phyloP scores from a whole-genome alignment of 2,329 filamentous ascomycete species.

The Hyphodiscus sp. region DNA sequence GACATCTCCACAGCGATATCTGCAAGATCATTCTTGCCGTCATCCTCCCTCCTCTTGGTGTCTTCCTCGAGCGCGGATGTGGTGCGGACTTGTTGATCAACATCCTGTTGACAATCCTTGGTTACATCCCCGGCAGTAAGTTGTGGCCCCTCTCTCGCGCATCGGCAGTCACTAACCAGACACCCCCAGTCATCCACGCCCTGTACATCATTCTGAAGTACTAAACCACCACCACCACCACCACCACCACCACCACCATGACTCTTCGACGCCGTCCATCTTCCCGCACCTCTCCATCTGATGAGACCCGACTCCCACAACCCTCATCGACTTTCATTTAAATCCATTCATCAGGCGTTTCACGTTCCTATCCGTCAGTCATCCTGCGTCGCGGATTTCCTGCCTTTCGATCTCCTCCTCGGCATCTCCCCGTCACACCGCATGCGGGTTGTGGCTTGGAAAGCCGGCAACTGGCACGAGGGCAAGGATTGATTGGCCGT shows the following conservation, averaged over 20 bases:
- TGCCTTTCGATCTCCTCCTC: background rate
- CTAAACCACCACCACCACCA: too few species aligned
- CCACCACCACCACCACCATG: too few species aligned
- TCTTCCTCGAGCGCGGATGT: conserved; percentile 88
- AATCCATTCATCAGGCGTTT: background rate
- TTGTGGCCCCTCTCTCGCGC: conserved; percentile 17
- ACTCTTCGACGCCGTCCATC: background rate
- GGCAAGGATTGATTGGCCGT: background rate
- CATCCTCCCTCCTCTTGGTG: conserved; percentile 81
- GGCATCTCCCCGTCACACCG: background rate
- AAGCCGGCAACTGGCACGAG: background rate
- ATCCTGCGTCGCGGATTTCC: background rate
- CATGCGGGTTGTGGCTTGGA: background rate
- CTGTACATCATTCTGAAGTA: conserved; percentile 73
- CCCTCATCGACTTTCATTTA: background rate
- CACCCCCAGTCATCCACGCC: conserved; percentile 12
- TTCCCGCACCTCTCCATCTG: background rate
- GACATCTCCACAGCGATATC: conserved; percentile 50
- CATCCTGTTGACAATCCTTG: conserved; percentile 74
- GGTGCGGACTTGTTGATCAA: conserved; percentile 85
- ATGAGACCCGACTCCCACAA: background rate
- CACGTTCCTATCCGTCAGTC: background rate
- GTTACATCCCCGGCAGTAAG: conserved; percentile 40
- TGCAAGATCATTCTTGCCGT: conserved; percentile 84
- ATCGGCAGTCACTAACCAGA: background rate